Evolutionary conservation across 1,284 basidiomycete species (phyloP), one percentile per base, ranked within the genome.

Genomic region (Fistulinella cinereoalba): DNA sequence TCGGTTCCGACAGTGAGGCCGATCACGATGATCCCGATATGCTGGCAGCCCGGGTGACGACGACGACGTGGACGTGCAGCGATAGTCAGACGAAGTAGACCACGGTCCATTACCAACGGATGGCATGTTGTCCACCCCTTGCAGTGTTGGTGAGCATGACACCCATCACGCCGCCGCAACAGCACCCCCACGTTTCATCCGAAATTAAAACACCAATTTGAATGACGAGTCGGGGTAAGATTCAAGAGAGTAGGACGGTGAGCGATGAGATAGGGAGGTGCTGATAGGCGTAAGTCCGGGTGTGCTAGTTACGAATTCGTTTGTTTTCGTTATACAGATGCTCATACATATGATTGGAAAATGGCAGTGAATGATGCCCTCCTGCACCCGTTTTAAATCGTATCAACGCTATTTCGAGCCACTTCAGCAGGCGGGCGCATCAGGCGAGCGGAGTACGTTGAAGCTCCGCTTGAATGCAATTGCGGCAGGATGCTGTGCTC

Each of bases 1-100:
- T 80, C 59, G 74, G 66, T 12, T 69, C 65, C 3, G 70, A 63
- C 15, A 69, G 63, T 33, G 73, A 73, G 19, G 63, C 49, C 1
- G 71, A 65, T 25, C 66, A 64, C 9, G 64, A 52, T 21, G 56
- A 53, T 12, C 41, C 27, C 18, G 60, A n/a, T n/a, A n/a, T n/a
- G n/a, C n/a, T n/a, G n/a, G n/a, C n/a, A n/a, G 50, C 6, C 64
- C 54, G 1, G 61, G 59, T 8, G 66, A 61, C 22, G 64, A 64
- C 22, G 62, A 50, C 10, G 57, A 56, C 13, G 55, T 53, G 47
- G 61, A 62, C 32, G 39, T 54, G 29, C 55, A 57, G 19, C 62
- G 63, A 24, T 65, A 65, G 16, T 61, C 62, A 3, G 55, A 67
- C 27, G 62, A 65, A 11, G 45, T 27, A 32, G 56, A 61, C 6